Evolutionary conservation across 73 alveolate genomes (phyloP), one percentile per base, ranked within the genome.

Genomic region (Vitrella brassicaformis): DNA sequence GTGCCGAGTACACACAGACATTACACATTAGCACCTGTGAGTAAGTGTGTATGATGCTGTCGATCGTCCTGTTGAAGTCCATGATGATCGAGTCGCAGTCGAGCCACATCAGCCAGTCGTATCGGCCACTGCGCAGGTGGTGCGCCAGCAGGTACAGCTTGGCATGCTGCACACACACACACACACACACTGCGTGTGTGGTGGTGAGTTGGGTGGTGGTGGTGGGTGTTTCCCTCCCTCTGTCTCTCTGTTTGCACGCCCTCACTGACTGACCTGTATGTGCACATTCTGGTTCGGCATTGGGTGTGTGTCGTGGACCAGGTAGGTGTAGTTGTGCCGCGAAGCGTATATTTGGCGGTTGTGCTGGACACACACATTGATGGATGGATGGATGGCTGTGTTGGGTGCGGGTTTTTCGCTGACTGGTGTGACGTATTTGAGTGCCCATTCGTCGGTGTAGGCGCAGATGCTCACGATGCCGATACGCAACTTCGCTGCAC

Each of bases 81-180:
- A 74, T 74, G 0, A 74, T 66, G 56, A 74, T 74, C 14, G 81
- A 74, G 31, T 74, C 81, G 25, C 81, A 74, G 31, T 74, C 81
- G 29, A 74, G 69, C 81, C 81, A 74, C 25, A 74, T 74, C 31
- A 74, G 74, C 81, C 81, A 74, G 31, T 74, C 81, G 28, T 31
- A 74, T 31, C 66, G 45, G 28, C 64, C 64, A 19, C 74, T 66
- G 56, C 66, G 81, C 27, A 74, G 69, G 31, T 74, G 66, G 0
- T 73, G 74, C 19, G 66, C 64, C 31, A 74, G 74, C 10, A 74
- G 32, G 0, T 73, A 73, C 81, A 74, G 67, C 31, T 74, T 74
- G 73, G 81, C 81, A 66, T 74, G 81, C 32, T 74, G 81, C 9
- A 74, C 74, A 10, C 81, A 73, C 31, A 74, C 27, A 8, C 74